These are phyloP conservation scores for Murraya paniculata DNA, from an alignment of 345 rosid species.

Conservation along the genomic window DNA sequence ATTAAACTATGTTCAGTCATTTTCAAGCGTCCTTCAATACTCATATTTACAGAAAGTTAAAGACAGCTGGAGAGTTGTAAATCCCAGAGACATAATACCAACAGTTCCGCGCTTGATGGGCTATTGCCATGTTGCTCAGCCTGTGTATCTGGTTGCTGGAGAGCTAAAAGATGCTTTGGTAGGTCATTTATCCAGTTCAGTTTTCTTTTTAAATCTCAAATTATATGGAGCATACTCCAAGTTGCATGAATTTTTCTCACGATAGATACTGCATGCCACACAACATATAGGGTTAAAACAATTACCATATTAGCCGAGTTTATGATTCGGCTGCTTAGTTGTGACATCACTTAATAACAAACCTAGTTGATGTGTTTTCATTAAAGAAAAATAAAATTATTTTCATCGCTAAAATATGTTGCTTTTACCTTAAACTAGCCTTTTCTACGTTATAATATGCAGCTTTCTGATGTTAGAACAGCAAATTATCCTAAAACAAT, in stretches of 20 bases:
- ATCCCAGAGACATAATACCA: conserved; percentile 98
- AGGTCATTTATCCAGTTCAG: conserved; percentile 18
- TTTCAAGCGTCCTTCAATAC: conserved; percentile 7
- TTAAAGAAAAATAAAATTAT: neutral
- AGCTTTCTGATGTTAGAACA: neutral
- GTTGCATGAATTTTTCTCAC: neutral
- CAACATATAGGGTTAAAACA: neutral
- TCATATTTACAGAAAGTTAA: conserved; percentile 64
- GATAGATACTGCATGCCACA: neutral
- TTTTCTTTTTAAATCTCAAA: neutral
- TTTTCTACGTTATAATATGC: neutral
- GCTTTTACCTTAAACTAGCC: neutral
- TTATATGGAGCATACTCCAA: neutral
- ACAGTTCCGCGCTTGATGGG: conserved; percentile 96
- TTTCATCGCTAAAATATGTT: neutral
- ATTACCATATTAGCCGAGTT: neutral
- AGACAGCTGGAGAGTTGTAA: conserved; percentile 95
- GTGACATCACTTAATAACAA: no score
- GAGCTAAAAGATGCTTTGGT: conserved; percentile 60
- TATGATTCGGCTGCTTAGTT: neutral
- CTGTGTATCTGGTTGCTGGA: conserved; percentile 80
- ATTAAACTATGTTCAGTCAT: neutral
- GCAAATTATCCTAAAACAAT: neutral
- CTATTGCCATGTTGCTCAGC: conserved; percentile 94
- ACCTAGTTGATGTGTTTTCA: neutral